Percentiles rank a stretch among this genome's conserved stretches.
Evolutionary conservation across 208 protist species (phyloP).

Genomic region (Zelonia costaricensis): DNA sequence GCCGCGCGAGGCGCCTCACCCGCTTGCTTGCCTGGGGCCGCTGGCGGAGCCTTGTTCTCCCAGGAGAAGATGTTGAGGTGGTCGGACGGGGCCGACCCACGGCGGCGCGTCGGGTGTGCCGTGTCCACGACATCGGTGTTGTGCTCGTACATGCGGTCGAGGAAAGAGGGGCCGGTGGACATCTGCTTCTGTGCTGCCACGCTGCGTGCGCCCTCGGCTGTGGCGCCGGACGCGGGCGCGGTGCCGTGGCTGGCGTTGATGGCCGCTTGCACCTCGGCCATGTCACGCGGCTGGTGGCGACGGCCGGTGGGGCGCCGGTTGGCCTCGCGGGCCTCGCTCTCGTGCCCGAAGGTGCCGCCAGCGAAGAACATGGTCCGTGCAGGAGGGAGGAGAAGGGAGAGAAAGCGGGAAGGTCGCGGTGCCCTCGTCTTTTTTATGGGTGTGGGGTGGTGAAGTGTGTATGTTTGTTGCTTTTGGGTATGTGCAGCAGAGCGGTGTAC

Average conservation of each 20-base stretch:
- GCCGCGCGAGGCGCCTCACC: conserved; percentile 10
- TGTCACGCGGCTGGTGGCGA: conserved; percentile 59
- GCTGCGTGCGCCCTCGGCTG: conserved; percentile 9
- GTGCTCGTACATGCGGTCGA: conserved; percentile 56
- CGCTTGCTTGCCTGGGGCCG: background rate
- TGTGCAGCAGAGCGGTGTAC: too few relatives aligned
- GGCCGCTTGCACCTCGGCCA: conserved; percentile 35
- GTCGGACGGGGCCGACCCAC: conserved; percentile 28
- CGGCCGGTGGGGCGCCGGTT: conserved; percentile 44
- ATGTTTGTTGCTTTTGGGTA: conserved; percentile 3
- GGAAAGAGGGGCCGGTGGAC: conserved; percentile 40
- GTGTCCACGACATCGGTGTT: conserved; percentile 7
- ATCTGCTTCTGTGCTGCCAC: conserved; percentile 37
- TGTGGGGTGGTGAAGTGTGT: background rate
- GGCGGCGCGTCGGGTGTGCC: conserved; percentile 13
- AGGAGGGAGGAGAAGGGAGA: background rate
- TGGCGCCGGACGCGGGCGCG: background rate
- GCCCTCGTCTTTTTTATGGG: too few relatives aligned
- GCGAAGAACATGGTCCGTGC: conserved; percentile 22
- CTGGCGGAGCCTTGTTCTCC: conserved; percentile 25
- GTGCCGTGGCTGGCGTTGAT: background rate
- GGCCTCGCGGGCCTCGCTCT: conserved; percentile 49
- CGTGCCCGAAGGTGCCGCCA: conserved; percentile 39
- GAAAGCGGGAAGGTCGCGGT: background rate
- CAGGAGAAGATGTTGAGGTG: conserved; percentile 80